Conservation (phyloP, 441 rosid genomes). For the Syzygium malaccense region DNA sequence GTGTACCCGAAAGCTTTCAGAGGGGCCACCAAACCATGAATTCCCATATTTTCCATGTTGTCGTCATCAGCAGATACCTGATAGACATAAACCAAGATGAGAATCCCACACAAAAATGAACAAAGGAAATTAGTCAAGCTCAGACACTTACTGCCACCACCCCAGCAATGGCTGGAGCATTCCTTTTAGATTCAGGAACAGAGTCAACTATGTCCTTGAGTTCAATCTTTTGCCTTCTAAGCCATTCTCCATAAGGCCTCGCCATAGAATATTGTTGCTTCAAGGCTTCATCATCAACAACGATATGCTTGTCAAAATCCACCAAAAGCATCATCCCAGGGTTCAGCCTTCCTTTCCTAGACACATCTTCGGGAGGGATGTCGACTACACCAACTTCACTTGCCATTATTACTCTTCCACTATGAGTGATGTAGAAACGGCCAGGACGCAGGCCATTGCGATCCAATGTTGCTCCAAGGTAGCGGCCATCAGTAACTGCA, state of each 20-base stretch:
- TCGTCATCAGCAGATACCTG: conserved; percentile 78
- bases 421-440: conserved; percentile 82
- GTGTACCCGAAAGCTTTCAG: conserved; percentile 97
- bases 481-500: conserved; percentile 98
- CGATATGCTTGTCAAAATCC: conserved; percentile 91
- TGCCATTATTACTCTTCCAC: conserved; percentile 96
- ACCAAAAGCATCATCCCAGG: conserved; percentile 99
- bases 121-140: background rate
- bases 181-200: conserved; percentile 51
- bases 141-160: conserved; percentile 42
- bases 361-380: conserved; percentile 92
- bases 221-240: conserved; percentile 80
- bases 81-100: conserved; percentile 4
- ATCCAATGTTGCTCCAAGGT: conserved; percentile 98
- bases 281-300: conserved; percentile 95
- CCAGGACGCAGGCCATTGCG: conserved; percentile 99
- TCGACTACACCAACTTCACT: conserved; percentile 99
- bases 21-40: conserved; percentile 90
- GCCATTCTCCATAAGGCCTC: conserved; percentile 97
- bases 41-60: conserved; percentile 85
- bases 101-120: background rate
- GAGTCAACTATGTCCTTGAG: conserved; percentile 73
- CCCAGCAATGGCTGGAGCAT: conserved; percentile 69
- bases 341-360: conserved; percentile 95
- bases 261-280: conserved; percentile 93